Conservation (phyloP, 495 filamentous ascomycete genomes). For the Aspergillus coremiiformis region DNA sequence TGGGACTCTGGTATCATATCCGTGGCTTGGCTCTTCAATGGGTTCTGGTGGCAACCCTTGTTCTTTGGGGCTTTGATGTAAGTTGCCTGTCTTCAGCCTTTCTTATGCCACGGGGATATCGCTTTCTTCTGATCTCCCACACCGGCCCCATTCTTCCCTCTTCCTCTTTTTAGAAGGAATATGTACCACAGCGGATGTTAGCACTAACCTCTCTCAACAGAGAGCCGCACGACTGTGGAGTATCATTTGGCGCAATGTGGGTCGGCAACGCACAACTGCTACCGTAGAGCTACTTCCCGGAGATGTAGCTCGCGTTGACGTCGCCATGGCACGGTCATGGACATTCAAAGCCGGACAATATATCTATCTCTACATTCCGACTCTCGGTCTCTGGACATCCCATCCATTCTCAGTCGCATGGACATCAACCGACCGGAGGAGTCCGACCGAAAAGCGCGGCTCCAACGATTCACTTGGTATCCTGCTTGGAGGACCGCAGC, state of each 20-base stretch:
- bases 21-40: slow-evolving; percentile 35
- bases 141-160: not conserved
- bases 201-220: slow-evolving; percentile 27
- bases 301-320: slow-evolving; percentile 42
- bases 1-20: slow-evolving; percentile 50
- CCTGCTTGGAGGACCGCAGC: slow-evolving; percentile 25
- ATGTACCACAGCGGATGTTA: slow-evolving; percentile 15
- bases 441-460: slow-evolving; percentile 21
- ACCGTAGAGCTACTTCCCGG: slow-evolving; percentile 46
- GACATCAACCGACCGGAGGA: slow-evolving; percentile 21
- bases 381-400: slow-evolving; percentile 43
- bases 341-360: slow-evolving; percentile 45
- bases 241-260: slow-evolving; percentile 55
- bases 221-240: slow-evolving; percentile 45
- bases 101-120: no score
- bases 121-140: no score
- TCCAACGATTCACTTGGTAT: slow-evolving; percentile 30
- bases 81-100: no score
- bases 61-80: slow-evolving; percentile 38
- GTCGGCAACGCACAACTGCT: slow-evolving; percentile 35
- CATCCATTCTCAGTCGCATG: slow-evolving; percentile 55
- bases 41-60: slow-evolving; percentile 31
- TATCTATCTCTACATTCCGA: slow-evolving; percentile 50
- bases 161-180: not conserved
- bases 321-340: slow-evolving; percentile 44